Base-by-base conservation (phyloP, 352 stramenopile genomes). In the Thraustochytrium striatum region DNA sequence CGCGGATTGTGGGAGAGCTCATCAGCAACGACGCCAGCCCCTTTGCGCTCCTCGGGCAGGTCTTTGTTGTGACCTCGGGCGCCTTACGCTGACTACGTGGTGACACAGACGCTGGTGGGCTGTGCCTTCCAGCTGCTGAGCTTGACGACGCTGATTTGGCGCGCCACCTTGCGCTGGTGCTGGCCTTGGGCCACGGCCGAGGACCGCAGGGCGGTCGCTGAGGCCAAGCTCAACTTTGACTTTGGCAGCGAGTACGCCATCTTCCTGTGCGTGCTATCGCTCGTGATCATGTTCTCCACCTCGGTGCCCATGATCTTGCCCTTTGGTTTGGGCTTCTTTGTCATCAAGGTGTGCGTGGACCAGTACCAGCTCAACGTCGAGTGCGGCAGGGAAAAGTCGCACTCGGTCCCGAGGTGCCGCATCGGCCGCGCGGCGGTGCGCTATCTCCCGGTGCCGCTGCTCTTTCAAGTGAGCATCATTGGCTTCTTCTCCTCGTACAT, bases 31-130 rank as follows among this genome's bases (percentile, higher is more conserved):
- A 75, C 30, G 65, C 65, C 11, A 62, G 44, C 50, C 65, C 65
- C 11, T 75, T 75, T 50, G 44, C 65, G 9, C 52, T 75, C 2
- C 25, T 75, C 33, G 65, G 65, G 16, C 65, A 75, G 41, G 65
- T 75, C 16, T 75, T 75, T 3, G 65, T 75, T 1, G 65, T 75
- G 19, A 75, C 65, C 8, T 75, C 65, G 21, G 65, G 65, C 21
- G 65, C 65, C 35, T 75, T 75, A 75, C 65, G 11, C 39, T 75
- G 0, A 75, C 65, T 75, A 75, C 65, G 68, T 75, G n/a, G 68
- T 75, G 28, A 75, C 65, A 30, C 65, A 75, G 32, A 75, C 65
- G 1, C 50, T 58, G 19, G 65, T 75, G 21, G 65, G 65, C 2
- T 30, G 30, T 28, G 65, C 65, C 50, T 75, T 75, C 65, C 65